phyloP scores from a whole-genome alignment of 148 eudicot genomes.

The Nyssa sinensis region DNA sequence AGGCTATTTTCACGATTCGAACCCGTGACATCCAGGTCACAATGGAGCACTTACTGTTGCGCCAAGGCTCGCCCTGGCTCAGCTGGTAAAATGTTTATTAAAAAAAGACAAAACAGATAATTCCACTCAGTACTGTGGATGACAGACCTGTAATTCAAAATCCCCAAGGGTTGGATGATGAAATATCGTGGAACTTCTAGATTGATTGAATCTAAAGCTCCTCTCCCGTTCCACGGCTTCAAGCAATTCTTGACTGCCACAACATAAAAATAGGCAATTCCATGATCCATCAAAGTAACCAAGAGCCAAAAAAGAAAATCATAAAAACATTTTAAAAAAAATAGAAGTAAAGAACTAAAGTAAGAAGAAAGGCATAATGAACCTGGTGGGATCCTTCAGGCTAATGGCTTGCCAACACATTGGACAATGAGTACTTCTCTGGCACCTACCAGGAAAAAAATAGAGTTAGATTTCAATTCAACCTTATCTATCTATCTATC shows the following conservation, averaged over 20 bases:
- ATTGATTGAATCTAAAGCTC: conserved; percentile 37
- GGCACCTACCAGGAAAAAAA: conserved; percentile 47
- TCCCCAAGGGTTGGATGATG: conserved; percentile 51
- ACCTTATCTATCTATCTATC: too few species aligned
- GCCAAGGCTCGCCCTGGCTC: too few species aligned
- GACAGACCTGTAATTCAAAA: conserved; percentile 60
- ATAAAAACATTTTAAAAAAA: too few species aligned
- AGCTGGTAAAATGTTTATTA: neutral
- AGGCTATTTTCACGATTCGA: too few species aligned
- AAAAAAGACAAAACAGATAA: neutral
- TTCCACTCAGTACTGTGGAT: neutral
- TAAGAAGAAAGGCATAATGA: neutral
- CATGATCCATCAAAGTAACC: neutral
- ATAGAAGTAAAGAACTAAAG: neutral
- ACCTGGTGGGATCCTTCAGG: conserved; percentile 68
- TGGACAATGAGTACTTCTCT: conserved; percentile 89
- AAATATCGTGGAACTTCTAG: conserved; percentile 42
- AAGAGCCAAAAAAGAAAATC: neutral
- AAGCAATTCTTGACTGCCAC: conserved; percentile 66
- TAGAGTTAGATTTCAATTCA: neutral
- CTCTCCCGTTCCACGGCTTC: conserved; percentile 70
- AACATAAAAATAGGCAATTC: conserved; percentile 7
- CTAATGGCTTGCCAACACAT: conserved; percentile 82
- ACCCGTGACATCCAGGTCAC: too few species aligned
- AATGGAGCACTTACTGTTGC: too few species aligned